These are phyloP conservation scores for Aphanoascus verrucosus DNA, from an alignment of 2,329 filamentous ascomycete genomes.

Conservation along the genomic window DNA sequence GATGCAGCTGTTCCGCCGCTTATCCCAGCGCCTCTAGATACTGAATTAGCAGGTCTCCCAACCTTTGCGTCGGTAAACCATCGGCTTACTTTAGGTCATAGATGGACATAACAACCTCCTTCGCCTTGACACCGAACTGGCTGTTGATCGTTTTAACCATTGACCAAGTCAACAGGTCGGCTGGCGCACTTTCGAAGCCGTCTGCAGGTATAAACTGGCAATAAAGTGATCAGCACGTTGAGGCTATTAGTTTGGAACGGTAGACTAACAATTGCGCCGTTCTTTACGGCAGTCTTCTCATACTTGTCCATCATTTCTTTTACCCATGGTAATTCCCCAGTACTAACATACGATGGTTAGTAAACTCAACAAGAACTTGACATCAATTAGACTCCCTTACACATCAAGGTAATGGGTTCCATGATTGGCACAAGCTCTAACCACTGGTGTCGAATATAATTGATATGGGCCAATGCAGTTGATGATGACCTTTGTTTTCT, in stretches of 20 bases:
- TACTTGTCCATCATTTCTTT: constrained; percentile 52
- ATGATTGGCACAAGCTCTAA: constrained; percentile 53
- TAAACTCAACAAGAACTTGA: background rate
- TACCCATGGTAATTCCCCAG: constrained; percentile 55
- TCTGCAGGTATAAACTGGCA: constrained; percentile 47
- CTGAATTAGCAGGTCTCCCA: constrained; percentile 12
- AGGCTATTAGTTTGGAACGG: background rate
- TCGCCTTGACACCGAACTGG: constrained; percentile 40
- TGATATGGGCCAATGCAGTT: constrained; percentile 55
- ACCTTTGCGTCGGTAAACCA: constrained; percentile 4
- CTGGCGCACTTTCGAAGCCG: constrained; percentile 52
- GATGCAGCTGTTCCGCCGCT: constrained; percentile 58
- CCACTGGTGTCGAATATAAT: constrained; percentile 52
- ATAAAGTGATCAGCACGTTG: constrained; percentile 14
- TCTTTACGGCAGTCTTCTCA: constrained; percentile 48
- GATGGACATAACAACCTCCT: constrained; percentile 43
- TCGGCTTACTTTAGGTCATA: constrained; percentile 43
- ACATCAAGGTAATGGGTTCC: constrained; percentile 60
- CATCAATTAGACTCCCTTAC: constrained; percentile 23
- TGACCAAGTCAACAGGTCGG: constrained; percentile 45
- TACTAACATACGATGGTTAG: constrained; percentile 27
- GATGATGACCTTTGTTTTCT: constrained; percentile 49
- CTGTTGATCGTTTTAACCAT: constrained; percentile 45
- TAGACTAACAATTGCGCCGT: constrained; percentile 47
- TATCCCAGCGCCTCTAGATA: constrained; percentile 25